Conservation (phyloP, 2,329 filamentous ascomycete species). For the Diaporthe humulicola region DNA sequence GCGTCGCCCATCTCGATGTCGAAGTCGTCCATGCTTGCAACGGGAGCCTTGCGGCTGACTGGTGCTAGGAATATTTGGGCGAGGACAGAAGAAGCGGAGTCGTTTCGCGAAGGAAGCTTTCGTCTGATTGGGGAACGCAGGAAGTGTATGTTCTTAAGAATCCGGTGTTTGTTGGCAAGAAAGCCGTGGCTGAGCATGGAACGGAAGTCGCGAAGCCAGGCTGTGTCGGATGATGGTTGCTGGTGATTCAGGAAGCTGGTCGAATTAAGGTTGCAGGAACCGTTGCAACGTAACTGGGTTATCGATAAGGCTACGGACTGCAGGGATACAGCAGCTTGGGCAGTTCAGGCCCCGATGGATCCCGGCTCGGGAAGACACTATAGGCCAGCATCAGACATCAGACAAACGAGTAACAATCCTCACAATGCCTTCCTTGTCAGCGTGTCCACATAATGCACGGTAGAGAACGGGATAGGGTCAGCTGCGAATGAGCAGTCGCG, state of each 20-base stretch:
- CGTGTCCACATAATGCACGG: background rate
- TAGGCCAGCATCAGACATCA: background rate
- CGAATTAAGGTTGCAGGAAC: constrained; percentile 24
- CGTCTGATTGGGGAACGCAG: background rate
- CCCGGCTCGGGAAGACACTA: background rate
- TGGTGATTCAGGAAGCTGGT: constrained; percentile 7
- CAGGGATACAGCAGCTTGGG: background rate
- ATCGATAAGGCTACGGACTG: constrained; percentile 11
- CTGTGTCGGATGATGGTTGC: background rate
- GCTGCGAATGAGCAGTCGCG: background rate
- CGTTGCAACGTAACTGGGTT: constrained; percentile 6
- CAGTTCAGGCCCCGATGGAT: background rate
- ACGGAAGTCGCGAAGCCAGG: background rate
- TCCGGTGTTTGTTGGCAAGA: background rate
- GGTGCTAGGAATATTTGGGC: background rate
- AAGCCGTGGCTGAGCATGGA: background rate
- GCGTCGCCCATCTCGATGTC: constrained; percentile 80
- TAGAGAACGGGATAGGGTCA: background rate
- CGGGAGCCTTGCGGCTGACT: constrained; percentile 14
- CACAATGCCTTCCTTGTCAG: constrained; percentile 13
- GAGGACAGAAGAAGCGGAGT: background rate
- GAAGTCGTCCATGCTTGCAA: constrained; percentile 69
- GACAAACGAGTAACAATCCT: constrained; percentile 13
- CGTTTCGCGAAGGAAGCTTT: background rate
- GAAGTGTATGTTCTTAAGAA: background rate